Percentiles rank a stretch among this genome's conserved stretches.
These are phyloP conservation scores for Thraustochytrium sp. DNA, from an alignment of 352 stramenopile species.

Conservation along the genomic window DNA sequence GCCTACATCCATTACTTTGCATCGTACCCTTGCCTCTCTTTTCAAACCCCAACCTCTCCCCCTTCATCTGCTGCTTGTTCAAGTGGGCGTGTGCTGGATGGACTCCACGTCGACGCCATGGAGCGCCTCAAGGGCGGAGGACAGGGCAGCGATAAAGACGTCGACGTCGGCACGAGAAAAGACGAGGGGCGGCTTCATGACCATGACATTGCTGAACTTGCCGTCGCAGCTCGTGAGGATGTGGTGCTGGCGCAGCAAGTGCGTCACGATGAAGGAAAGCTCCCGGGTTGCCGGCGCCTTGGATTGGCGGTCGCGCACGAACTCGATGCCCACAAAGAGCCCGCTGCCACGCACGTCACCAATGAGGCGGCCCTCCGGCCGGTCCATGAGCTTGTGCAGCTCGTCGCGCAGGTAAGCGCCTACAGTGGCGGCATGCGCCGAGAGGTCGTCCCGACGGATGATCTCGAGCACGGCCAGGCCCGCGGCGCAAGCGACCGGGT, in stretches of 20 bases:
- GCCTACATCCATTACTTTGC: neutral
- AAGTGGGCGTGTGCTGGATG: conserved; percentile 19
- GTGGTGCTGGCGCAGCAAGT: conserved; percentile 58
- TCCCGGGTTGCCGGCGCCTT: conserved; percentile 56
- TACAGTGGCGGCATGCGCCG: conserved; percentile 54
- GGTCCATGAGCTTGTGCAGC: conserved; percentile 50
- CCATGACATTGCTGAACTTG: conserved; percentile 66
- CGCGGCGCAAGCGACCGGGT: conserved; percentile 61
- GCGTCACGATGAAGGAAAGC: conserved; percentile 60
- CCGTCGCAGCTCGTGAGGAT: conserved; percentile 69
- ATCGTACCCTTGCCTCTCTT: too few relatives aligned
- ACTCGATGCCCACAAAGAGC: conserved; percentile 69
- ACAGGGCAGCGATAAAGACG: conserved; percentile 1
- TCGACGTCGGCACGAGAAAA: conserved; percentile 60
- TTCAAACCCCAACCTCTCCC: too few relatives aligned
- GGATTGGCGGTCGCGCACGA: conserved; percentile 56
- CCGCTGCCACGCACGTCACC: conserved; percentile 66
- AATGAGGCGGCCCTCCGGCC: conserved; percentile 52
- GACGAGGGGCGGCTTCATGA: conserved; percentile 68
- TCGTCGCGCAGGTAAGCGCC: conserved; percentile 56
- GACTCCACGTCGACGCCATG: neutral
- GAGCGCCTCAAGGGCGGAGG: neutral
- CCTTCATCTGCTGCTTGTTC: neutral
- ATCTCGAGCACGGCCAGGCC: conserved; percentile 63
- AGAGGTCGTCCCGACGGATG: conserved; percentile 56